Evolutionary conservation across 495 filamentous ascomycete species (phyloP), one percentile per base, ranked within the genome.

Genomic region (Penicillium manginii): DNA sequence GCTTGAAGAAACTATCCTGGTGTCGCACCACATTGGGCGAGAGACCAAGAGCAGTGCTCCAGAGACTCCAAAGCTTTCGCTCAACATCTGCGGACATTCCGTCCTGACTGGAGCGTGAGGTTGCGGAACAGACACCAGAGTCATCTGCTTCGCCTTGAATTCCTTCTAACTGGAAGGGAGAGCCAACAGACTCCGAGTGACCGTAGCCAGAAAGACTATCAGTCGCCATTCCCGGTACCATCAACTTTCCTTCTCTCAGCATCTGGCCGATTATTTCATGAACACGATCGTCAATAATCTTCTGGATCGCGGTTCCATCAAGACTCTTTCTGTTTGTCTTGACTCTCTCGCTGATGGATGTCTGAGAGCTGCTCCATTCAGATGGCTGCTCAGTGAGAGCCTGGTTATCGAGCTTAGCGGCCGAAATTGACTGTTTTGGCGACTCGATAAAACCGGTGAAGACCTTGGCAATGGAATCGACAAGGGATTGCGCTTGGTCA

Each of bases 1-100:
- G 54, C 22, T 75, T 76, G 59, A 82, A 81, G 69, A 82, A 82
- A 51, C 75, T 79, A 50, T 74, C 75, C 33, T 77, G 72, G 43
- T 72, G 68, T 45, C 73, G 70, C 21, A 81, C 71, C 8, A 69
- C 64, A 18, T 73, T 68, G 14, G 71, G 68, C 7, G 74, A 67
- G 4, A 79, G 54, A n/a, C 73, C 76, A 35, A 82, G 62, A 9
- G 76, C 73, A 43, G 71, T 67, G 50, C 76, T 77, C 79, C 79
- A 82, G 43, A 80, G 72, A 22, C 57, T 71, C 67, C 77, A 73
- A 15, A 82, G 71, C 23, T 70, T 77, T 22, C 70, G 68, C 40
- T 77, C 74, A 50, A 72, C 55, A 40, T 70, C 67, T 0, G 61
- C 68, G 48, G 57, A 58, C 45, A 62, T 43, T 18, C 62, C 68